Evolutionary conservation across 768 basidiomycete genomes (phyloP).

Genomic region (Russula abietina): DNA sequence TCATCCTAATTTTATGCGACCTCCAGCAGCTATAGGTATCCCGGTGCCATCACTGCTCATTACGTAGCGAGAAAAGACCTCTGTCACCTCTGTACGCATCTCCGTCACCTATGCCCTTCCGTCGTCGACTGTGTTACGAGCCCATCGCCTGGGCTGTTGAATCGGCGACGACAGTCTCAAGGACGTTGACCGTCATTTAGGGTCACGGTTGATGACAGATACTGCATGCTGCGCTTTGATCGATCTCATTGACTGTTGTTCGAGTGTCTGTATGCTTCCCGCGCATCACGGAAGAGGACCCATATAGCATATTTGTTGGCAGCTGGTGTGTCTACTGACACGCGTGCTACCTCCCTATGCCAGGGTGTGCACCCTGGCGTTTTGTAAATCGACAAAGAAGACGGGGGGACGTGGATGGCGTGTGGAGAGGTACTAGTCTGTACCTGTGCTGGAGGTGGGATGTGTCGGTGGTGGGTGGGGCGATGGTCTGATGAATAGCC

Average conservation of each 20-base stretch:
- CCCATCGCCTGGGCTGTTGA: not conserved
- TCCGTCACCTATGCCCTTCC: constrained; percentile 18
- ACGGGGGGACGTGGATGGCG: constrained; percentile 34
- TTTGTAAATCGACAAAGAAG: constrained; percentile 29
- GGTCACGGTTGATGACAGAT: constrained; percentile 55
- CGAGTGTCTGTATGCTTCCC: constrained; percentile 44
- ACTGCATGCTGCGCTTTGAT: constrained; percentile 66
- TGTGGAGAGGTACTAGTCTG: constrained; percentile 9
- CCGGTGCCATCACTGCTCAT: constrained; percentile 30
- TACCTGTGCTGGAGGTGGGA: constrained; percentile 43
- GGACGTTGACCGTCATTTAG: not conserved
- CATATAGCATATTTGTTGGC: constrained; percentile 61
- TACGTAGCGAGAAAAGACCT: constrained; percentile 53
- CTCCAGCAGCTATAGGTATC: constrained; percentile 51
- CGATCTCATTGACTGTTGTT: constrained; percentile 53
- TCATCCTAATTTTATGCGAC: constrained; percentile 54
- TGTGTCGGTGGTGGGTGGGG: constrained; percentile 62
- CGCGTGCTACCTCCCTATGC: constrained; percentile 42
- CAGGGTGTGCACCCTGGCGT: constrained; percentile 39
- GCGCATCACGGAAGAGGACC: constrained; percentile 35
- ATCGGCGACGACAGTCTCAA: constrained; percentile 2
- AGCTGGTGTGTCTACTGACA: constrained; percentile 57
- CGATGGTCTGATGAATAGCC: constrained; percentile 34
- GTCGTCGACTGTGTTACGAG: constrained; percentile 9
- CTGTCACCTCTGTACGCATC: constrained; percentile 42